Base-by-base conservation (phyloP, 345 rosid species). In the Brassica cretica region DNA sequence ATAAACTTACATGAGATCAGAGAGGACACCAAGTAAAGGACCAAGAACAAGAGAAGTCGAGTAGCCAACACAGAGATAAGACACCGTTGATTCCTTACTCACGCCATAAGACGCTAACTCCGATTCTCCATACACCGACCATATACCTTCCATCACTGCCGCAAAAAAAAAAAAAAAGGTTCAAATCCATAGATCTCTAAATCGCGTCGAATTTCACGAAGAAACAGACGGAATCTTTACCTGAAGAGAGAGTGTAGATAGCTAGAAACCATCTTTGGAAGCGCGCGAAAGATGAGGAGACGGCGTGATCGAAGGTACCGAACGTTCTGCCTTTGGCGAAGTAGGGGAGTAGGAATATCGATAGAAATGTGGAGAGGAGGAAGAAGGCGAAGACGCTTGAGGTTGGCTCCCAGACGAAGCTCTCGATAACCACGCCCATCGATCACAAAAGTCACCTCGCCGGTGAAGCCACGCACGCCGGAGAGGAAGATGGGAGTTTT, bases 71-170 rank as follows among this genome's bases (percentile, higher is more conserved):
- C 77, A 85, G 27, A 95, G 83, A 70, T 76, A 81, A 64, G 76
- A 73, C 76, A 90, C 82, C 66, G 83, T 91, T 44, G 83, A 85
- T 61, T 88, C 91, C 66, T 82, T 89, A 64, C 81, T 87, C 16
- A 76, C 4, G 0, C 88, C 92, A 73, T 80, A 80, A 24, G 66
- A 68, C 72, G 75, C 75, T 61, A 88, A 78, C 76, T 90, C 98
- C n/a, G 74, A 84, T 80, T 95, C 99, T 76, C 96, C 98, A 64
- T 82, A 88, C 78, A 87, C 97, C 6, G 85, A 85, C 91, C 96
- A 89, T 18, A 93, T 21, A 56, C 94, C 97, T 86, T 90, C 92
- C 89, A 88, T 81, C 6, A 80, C 98, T 94, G 77, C 60, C 0
- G 32, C 3, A 79, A 49, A 49, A 49, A 49, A 79, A 49, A 49